Evolutionary conservation across 176 grass and related monocot genomes (phyloP), one percentile per base, ranked within the genome.

Genomic region (Cenchrus purpureus): DNA sequence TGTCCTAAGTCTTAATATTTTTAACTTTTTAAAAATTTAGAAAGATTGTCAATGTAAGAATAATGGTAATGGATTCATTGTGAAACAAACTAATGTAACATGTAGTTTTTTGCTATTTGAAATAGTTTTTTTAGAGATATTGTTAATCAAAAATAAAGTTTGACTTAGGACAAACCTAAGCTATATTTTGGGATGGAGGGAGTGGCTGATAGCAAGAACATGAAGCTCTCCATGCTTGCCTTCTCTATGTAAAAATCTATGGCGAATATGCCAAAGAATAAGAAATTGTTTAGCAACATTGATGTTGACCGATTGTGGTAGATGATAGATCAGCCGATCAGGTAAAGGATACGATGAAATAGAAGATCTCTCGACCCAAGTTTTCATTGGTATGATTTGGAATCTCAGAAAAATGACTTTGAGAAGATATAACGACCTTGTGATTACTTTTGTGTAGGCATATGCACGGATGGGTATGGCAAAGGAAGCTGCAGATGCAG

Each of bases 391-490:
- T 51, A 72, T 43, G 77, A 68, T 83, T 60, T 80, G 67, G 13
- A 51, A 42, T 28, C 48, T 76, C 0, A 13, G 51, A 69, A 56
- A 81, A 81, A 42, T 25, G 51, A 54, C 32, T 12, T 4, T 70
- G 7, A 58, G 37, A 61, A 78, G 32, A 43, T 43, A 28, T 72
- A 82, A 50, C 17, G 37, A 56, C 53, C 46, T 59, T 53, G 7
- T 15, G 31, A 62, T 61, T 59, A 29, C 83, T 83, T 28, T 68
- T 79, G 56, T 87, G 1, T 83, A 99, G 94, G 94, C 97, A 57
- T 99, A 94, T 79, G 84, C 90, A 54, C 92, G 91, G 17, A 87
- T 99, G 74, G 92, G 90, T 49, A 97, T 99, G 97, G 79, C 85
- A n/a, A 89, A 94, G 19, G 97, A 99, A 82, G 97, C 94, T 73